These are phyloP conservation scores for Pythium monospermum DNA, from an alignment of 352 stramenopile genomes.

Conservation along the genomic window DNA sequence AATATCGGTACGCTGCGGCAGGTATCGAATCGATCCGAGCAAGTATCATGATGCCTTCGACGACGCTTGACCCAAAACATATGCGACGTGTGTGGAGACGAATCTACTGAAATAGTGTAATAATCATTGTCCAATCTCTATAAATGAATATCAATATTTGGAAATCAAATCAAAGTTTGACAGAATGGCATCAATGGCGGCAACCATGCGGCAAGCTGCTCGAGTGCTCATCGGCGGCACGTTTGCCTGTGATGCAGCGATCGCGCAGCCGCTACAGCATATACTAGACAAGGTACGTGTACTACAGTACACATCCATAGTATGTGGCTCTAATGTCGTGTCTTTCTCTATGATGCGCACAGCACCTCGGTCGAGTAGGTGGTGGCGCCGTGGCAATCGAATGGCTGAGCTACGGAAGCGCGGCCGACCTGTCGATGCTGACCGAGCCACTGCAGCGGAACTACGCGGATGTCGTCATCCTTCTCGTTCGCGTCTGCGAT, in stretches of 20 bases:
- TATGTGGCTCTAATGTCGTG: neutral
- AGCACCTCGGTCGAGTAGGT: too few relatives aligned
- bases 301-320: neutral
- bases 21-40: constrained; percentile 69
- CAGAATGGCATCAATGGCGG: neutral
- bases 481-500: constrained; percentile 58
- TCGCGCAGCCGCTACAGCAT: constrained; percentile 45
- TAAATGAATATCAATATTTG: neutral
- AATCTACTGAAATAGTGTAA: too few relatives aligned
- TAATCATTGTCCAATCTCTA: too few relatives aligned
- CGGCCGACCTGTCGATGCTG: constrained; percentile 24
- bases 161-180: too few relatives aligned
- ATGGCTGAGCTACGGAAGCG: constrained; percentile 55
- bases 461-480: constrained; percentile 36
- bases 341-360: too few relatives aligned
- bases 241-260: constrained; percentile 53
- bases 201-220: neutral
- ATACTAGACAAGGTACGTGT: constrained; percentile 42
- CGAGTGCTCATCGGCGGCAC: constrained; percentile 46
- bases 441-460: constrained; percentile 2
- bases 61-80: constrained; percentile 12
- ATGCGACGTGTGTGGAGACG: too few relatives aligned
- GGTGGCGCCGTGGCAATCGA: constrained; percentile 33
- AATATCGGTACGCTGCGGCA: constrained; percentile 10
- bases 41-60: constrained; percentile 51